Conservation (phyloP, 2,329 filamentous ascomycete genomes). For the Cercospora sojina region DNA sequence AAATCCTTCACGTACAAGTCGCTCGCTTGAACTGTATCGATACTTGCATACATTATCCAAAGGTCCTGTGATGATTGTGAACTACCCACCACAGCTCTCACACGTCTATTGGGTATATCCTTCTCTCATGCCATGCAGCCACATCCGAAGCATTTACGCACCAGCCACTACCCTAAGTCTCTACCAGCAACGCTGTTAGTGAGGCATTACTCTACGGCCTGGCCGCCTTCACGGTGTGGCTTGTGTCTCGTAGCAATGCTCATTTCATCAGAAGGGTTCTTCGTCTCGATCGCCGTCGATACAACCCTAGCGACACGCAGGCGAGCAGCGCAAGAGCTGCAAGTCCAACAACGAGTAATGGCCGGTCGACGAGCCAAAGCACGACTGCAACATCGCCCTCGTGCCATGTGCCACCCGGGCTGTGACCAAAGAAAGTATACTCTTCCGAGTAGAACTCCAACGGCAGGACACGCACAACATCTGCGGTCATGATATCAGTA, state of each 20-base stretch:
- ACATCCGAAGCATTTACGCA: no score
- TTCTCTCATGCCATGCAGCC: neutral
- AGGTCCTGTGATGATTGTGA: neutral
- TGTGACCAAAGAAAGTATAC: slow-evolving; percentile 37
- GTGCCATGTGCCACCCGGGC: slow-evolving; percentile 38
- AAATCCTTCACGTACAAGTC: neutral
- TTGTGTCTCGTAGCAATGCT: neutral
- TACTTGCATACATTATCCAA: neutral
- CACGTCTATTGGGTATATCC: neutral
- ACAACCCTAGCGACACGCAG: neutral
- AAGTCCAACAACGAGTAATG: neutral
- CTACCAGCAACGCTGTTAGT: neutral
- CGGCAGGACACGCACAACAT: slow-evolving; percentile 24
- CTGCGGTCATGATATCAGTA: neutral
- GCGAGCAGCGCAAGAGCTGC: neutral
- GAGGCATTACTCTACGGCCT: neutral
- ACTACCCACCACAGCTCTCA: neutral
- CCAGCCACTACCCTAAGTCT: no score
- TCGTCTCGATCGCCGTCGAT: neutral
- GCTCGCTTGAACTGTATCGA: neutral
- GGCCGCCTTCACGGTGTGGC: neutral
- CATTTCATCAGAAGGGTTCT: neutral
- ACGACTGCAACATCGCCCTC: slow-evolving; percentile 34
- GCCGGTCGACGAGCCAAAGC: slow-evolving; percentile 31
- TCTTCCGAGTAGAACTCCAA: slow-evolving; percentile 35